Evolutionary conservation across 257 asterid species (phyloP), one percentile per base, ranked within the genome.

Genomic region (Plantago major): DNA sequence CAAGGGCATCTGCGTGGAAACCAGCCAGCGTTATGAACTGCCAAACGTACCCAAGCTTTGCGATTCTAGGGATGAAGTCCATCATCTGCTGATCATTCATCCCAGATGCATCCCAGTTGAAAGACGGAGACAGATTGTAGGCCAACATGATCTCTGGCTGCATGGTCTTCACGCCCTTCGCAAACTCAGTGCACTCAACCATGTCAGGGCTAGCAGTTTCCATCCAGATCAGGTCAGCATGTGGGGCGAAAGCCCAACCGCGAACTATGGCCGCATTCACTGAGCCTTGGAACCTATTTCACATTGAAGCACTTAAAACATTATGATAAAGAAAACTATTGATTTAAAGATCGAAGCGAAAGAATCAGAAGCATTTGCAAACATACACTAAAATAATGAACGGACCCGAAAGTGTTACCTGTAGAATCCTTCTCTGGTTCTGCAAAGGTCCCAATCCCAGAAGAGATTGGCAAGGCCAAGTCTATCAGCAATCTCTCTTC

Each of bases 21-120:
- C 99, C 97, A 0, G 94, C 99, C 1, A 93, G 79, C 15, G 99
- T 93, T 9, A 93, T 93, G 85, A 93, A 93, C 87, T 93, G 99
- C 99, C 99, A 93, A 63, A 79, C 71, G 14, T 87, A 93, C 0
- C 99, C 99, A 2, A 89, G 72, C 45, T 82, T 73, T 2, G 97
- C 97, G 4, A 93, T 93, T 63, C 59, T 81, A 0, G 99, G 97
- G 22, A 93, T 93, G 78, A 93, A 93, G 52, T 89, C 94, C 75
- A 69, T 76, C 95, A 87, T 93, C 74, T 93, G 90, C 15, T 76
- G 79, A 60, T 89, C 97, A 0, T 57, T 73, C 99, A 93, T 93
- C 0, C 99, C 97, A 0, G 97, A 89, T 0, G 99, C 97, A 42
- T 87, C 97, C 97, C 99, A 93, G 61, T 93, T 89, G 86, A 89